These are phyloP conservation scores for Rutstroemia sp. DNA, from an alignment of 2,329 filamentous ascomycete genomes.

Conservation along the genomic window DNA sequence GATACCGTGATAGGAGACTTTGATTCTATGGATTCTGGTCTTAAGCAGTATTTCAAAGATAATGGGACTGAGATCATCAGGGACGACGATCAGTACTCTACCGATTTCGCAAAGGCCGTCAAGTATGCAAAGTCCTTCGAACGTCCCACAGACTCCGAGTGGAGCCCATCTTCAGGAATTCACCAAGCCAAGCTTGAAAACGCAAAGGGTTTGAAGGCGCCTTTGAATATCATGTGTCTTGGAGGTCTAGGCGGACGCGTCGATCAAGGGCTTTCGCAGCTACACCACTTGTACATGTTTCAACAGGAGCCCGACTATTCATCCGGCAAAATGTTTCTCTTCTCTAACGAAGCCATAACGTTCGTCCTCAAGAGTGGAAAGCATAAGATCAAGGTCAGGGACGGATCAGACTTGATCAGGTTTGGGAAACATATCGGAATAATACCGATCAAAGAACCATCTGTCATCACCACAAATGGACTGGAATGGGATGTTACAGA, in stretches of 20 bases:
- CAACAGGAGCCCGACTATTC: constrained; percentile 43
- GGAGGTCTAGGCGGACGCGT: constrained; percentile 85
- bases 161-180: not conserved
- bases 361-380: constrained; percentile 66
- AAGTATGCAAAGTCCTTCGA: constrained; percentile 39
- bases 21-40: constrained; percentile 65
- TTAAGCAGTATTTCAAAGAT: constrained; percentile 41
- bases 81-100: constrained; percentile 76
- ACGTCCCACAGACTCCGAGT: constrained; percentile 1
- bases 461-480: constrained; percentile 70
- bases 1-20: constrained; percentile 81
- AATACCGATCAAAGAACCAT: constrained; percentile 72
- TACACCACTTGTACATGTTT: constrained; percentile 73
- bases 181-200: not conserved
- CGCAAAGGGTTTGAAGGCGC: constrained; percentile 16
- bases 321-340: constrained; percentile 61
- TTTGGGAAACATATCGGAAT: constrained; percentile 73
- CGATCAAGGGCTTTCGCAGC: constrained; percentile 83
- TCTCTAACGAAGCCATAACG: constrained; percentile 72
- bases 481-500: constrained; percentile 85
- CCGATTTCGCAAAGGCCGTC: constrained; percentile 84
- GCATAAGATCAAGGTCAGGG: constrained; percentile 57
- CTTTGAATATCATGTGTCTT: constrained; percentile 65
- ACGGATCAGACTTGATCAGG: constrained; percentile 8
- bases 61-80: constrained; percentile 53